Evolutionary conservation across 2,329 filamentous ascomycete species (phyloP).

Genomic region (Alternaria triticina): DNA sequence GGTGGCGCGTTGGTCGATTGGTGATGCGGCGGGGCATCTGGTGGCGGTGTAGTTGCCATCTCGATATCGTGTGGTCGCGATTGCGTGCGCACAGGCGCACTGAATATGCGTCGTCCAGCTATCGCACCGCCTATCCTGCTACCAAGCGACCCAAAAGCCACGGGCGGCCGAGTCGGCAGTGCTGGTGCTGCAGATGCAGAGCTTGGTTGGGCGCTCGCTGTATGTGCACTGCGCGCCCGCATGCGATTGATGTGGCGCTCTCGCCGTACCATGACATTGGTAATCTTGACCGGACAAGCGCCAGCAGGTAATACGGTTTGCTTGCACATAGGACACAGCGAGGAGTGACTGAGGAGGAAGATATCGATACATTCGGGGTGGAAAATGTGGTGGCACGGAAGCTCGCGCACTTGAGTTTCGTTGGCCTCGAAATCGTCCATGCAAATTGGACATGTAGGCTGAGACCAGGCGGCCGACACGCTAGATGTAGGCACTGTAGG

Average conservation of each 20-base stretch:
- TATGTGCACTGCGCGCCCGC: slow-evolving; percentile 54
- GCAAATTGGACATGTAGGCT: slow-evolving; percentile 90
- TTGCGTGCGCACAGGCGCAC: slow-evolving; percentile 31
- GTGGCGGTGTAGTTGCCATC: slow-evolving; percentile 25
- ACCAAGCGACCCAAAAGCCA: slow-evolving; percentile 30
- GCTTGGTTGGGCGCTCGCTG: slow-evolving; percentile 7
- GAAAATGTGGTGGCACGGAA: slow-evolving; percentile 91
- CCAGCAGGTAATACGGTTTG: slow-evolving; percentile 76
- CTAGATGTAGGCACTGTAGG: slow-evolving; percentile 10
- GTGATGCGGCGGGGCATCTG: background rate
- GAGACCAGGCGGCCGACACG: slow-evolving; percentile 59
- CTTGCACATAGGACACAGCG: slow-evolving; percentile 91
- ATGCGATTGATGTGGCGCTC: slow-evolving; percentile 73
- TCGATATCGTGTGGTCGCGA: slow-evolving; percentile 37
- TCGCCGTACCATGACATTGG: slow-evolving; percentile 84
- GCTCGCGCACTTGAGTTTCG: slow-evolving; percentile 76
- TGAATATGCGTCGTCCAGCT: slow-evolving; percentile 40
- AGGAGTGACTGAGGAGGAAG: slow-evolving; percentile 79
- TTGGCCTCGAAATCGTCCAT: slow-evolving; percentile 77
- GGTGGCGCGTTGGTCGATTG: background rate
- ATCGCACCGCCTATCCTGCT: slow-evolving; percentile 32
- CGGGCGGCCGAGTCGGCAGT: slow-evolving; percentile 8
- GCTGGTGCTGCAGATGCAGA: slow-evolving; percentile 1
- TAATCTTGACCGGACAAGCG: slow-evolving; percentile 58
- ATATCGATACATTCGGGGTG: slow-evolving; percentile 91